Evolutionary conservation across 257 asterid genomes (phyloP), one percentile per base, ranked within the genome.

Genomic region (Solanum rostratum): DNA sequence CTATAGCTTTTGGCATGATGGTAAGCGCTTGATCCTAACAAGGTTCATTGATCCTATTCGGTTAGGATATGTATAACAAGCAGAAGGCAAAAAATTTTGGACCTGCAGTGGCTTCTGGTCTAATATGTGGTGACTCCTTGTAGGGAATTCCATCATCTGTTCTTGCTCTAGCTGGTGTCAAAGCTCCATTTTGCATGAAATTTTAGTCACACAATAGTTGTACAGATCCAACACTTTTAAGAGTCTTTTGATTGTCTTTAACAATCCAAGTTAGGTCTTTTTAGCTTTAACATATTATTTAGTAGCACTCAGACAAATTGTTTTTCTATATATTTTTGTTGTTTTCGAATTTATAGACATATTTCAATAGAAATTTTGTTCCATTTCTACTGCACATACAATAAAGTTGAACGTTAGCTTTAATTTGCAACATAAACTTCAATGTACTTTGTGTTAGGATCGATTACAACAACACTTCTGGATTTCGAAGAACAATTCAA

Each of bases 81-180:
- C 85, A 68, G 53, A 27, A 33, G 30, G 92, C 98, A 0, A n/a
- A 39, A 5, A 89, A 89, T 20, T 89, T 84, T 19, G 93, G 84
- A 5, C 94, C 98, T 0, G 97, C 95, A 0, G 84, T 92, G 22
- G 97, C 98, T 16, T 94, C 95, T 0, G 98, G 97, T 10, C 90
- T 94, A 60, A 92, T 94, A 1, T 94, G 98, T 37, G 97, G 97
- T 1, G 97, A 93, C 2, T 94, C 98, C 0, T 59, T 93, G 87
- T 93, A 94, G 97, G 94, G 95, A 13, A 84, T 94, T 53, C 97
- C 98, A 0, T 94, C 92, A 0, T 95, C 98, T 15, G 68, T 92
- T 24, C 88, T 94, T 73, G 86, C 97, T 6, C 69, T 94, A 85
- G 85, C 86, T 0, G 93, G 92, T 4, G 89, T 89, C 0, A 86